These are phyloP conservation scores for Irpex sp. DNA, from an alignment of 1,284 basidiomycete genomes.

Conservation along the genomic window DNA sequence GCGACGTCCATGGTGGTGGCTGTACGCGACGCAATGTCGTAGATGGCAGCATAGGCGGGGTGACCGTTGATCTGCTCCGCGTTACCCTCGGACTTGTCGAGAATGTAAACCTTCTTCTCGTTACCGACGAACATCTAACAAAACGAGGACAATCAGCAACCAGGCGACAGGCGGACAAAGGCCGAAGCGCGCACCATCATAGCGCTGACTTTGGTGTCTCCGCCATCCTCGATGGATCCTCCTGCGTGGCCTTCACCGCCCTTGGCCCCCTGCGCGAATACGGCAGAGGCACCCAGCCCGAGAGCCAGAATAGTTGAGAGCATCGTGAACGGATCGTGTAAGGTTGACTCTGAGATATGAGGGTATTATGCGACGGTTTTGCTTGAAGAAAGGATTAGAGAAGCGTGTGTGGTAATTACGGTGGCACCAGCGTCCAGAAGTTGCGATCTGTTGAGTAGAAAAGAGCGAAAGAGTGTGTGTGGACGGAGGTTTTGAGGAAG, in stretches of 20 bases:
- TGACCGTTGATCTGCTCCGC: slow-evolving; percentile 43
- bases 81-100: slow-evolving; percentile 53
- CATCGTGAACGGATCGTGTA: slow-evolving; percentile 20
- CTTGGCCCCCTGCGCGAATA: slow-evolving; percentile 18
- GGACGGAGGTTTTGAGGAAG: slow-evolving; percentile 7
- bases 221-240: slow-evolving; percentile 43
- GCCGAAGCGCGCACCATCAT: slow-evolving; percentile 37
- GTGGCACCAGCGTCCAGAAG: slow-evolving; percentile 13
- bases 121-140: slow-evolving; percentile 43
- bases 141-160: not conserved
- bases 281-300: slow-evolving; percentile 22
- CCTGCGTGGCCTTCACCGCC: slow-evolving; percentile 21
- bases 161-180: slow-evolving; percentile 2
- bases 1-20: slow-evolving; percentile 64
- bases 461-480: slow-evolving; percentile 23
- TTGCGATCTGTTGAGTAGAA: not conserved
- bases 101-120: slow-evolving; percentile 39
- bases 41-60: slow-evolving; percentile 36
- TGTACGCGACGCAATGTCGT: slow-evolving; percentile 50
- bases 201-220: slow-evolving; percentile 44
- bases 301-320: slow-evolving; percentile 24
- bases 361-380: slow-evolving; percentile 9
- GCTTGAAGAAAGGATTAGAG: slow-evolving; percentile 1
- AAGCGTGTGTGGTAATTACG: slow-evolving; percentile 7
- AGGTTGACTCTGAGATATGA: slow-evolving; percentile 5